Evolutionary conservation across 2,329 filamentous ascomycete genomes (phyloP), one percentile per base, ranked within the genome.

Genomic region (Calonectria multiphialidica): DNA sequence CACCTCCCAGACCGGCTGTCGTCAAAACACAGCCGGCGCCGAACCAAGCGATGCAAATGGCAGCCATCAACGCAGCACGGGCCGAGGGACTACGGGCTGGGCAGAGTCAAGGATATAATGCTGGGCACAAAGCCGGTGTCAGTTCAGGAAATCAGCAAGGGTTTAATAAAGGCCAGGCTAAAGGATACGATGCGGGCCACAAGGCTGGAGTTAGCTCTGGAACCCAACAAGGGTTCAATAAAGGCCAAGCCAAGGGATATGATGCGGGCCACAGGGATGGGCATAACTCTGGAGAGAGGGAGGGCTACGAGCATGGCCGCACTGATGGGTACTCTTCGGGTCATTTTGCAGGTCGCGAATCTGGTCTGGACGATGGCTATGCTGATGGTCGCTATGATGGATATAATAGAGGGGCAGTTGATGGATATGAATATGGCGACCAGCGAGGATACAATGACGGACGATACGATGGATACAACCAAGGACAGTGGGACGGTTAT

Each of bases 41-140:
- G 33, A 59, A 40, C 53, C 53, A 40, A 59, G 35, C 33, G 33
- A 59, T 59, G 53, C 33, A 59, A 40, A 59, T 59, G 53, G 53
- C 53, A 12, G 53, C 53, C 33, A 40, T 59, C 25, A 40, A 57
- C 23, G 53, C 53, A 10, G 53, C 53, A n/a, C 37, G 23, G 23
- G 33, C 53, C 6, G 6, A 3, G 18, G 35, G 53, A 6, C 33
- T 40, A 25, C 33, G 15, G 33, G 21, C 21, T 25, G 53, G 53
- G 5, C 33, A 59, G 21, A 40, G 7, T 6, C 53, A 59, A 59
- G 53, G 53, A 21, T 59, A 59, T 6, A 40, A 18, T 9, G 25
- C 33, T 25, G 53, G 53, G 37, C 53, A 37, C 33, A 57, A 37
- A n/a, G 33, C 35, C 8, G 53, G 53, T 10, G 30, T 37, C 5